Evolutionary conservation across 73 alveolate genomes (phyloP).

Genomic region (Tetrahymena thermophila): DNA sequence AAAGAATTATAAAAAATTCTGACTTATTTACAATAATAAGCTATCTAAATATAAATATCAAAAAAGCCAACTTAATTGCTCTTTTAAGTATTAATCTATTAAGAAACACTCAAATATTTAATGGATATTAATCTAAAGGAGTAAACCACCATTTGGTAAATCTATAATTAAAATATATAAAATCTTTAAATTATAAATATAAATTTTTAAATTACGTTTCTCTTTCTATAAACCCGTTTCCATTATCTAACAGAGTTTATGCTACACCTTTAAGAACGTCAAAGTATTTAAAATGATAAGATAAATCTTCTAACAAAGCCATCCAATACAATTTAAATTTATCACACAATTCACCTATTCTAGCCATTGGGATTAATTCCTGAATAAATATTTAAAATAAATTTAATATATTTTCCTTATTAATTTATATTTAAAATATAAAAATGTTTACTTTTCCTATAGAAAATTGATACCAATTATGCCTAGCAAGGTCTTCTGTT

Average conservation of each 20-base stretch:
- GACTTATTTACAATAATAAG: neutral
- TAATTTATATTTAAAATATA: neutral
- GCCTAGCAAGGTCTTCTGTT: conserved; percentile 30
- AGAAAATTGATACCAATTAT: neutral
- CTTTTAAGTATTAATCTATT: neutral
- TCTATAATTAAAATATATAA: neutral
- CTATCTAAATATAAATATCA: neutral
- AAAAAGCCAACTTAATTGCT: neutral
- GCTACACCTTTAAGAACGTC: conserved; percentile 73
- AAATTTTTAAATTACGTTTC: neutral
- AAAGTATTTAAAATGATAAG: conserved; percentile 81
- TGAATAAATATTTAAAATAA: too few relatives aligned
- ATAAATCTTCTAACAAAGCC: conserved; percentile 87
- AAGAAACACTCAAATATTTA: neutral
- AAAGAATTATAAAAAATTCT: neutral
- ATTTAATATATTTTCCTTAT: neutral
- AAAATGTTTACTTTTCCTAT: conserved; percentile 15
- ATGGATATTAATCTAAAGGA: neutral
- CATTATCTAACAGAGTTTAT: neutral
- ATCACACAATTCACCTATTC: conserved; percentile 81
- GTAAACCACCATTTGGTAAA: neutral
- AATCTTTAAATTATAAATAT: neutral
- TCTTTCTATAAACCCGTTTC: neutral
- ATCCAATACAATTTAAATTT: conserved; percentile 66
- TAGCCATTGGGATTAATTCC: conserved; percentile 10